Base-by-base conservation (phyloP, 129 eudicot genomes). In the Artemisia annua region DNA sequence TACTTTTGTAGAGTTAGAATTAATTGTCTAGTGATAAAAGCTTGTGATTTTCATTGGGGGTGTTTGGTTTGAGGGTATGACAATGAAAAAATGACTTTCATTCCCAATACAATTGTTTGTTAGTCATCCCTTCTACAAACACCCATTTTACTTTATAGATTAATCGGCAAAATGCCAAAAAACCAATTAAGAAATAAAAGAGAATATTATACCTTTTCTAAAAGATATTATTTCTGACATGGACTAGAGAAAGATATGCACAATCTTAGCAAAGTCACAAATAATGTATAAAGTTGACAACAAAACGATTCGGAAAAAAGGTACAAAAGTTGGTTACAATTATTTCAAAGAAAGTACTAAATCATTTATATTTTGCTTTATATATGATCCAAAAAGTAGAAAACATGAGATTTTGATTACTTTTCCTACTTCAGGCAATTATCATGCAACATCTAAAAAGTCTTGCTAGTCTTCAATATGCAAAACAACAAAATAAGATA, bases 401-500 rank as follows among this genome's bases (percentile, higher is more conserved):
- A 69, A 43, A 68, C 3, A 15, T 50, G 5, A 43, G 10, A 22
- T 10, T 32, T 59, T 77, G 70, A 69, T 77, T 35, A 35, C 69
- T 39, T 77, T 77, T 77, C 81, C 70, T 39, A 48, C 15, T 70
- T n/a, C 7, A 19, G 54, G 56, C 63, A 78, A 67, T 76, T 70
- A 78, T 78, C 50, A 62, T 63, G 77, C 64, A 52, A 50, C 77
- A 48, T 28, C 58, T 24, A 43, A 53, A 78, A 78, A 78, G 76
- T 43, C 22, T 70, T 77, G 71, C 35, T 62, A 10, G 44, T 26
- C 74, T 76, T 76, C 59, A 68, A 58, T 59, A 17, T 62, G 71
- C 70, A 70, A 70, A 70, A 63, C 50, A 77, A 77, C 81, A 76
- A 76, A 76, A 76, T 19, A 53, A 15, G 20, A 53, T n/a, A n/a